Conservation (phyloP, 495 filamentous ascomycete genomes). For the Poronia punctata region DNA sequence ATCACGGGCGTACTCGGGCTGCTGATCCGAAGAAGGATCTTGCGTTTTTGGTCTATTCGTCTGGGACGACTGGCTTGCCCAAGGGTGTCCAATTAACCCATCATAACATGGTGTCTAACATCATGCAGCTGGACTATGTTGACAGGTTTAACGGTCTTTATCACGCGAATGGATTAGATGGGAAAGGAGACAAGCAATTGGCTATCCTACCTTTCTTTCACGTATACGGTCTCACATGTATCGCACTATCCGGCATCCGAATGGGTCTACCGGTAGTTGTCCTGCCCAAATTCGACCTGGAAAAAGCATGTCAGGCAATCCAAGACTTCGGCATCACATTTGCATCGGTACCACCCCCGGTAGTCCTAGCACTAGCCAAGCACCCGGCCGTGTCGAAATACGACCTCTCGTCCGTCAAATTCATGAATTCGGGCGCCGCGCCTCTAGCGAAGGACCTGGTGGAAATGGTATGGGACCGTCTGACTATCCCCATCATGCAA, state of each 20-base stretch:
- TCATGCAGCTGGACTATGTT: conserved; percentile 40
- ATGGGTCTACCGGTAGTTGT: conserved; percentile 64
- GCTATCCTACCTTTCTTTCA: conserved; percentile 92
- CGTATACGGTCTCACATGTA: conserved; percentile 55
- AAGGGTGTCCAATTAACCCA: conserved; percentile 93
- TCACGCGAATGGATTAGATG: conserved; percentile 52
- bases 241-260: conserved; percentile 42
- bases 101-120: conserved; percentile 70
- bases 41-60: conserved; percentile 71
- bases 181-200: conserved; percentile 62
- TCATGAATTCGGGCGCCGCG: conserved; percentile 86
- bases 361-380: conserved; percentile 75
- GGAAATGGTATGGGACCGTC: conserved; percentile 64
- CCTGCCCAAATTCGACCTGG: conserved; percentile 79
- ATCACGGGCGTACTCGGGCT: conserved; percentile 27
- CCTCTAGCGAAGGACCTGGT: conserved; percentile 80
- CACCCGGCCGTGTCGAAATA: conserved; percentile 69
- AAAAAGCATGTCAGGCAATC: conserved; percentile 66
- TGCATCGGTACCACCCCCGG: conserved; percentile 76
- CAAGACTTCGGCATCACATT: conserved; percentile 72
- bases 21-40: conserved; percentile 51
- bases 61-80: conserved; percentile 85
- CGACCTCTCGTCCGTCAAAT: conserved; percentile 69
- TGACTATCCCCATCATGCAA: conserved; percentile 64
- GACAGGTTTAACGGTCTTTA: conserved; percentile 46